Evolutionary conservation across 2,329 filamentous ascomycete species (phyloP).

Genomic region (Lachnellula hyalina): DNA sequence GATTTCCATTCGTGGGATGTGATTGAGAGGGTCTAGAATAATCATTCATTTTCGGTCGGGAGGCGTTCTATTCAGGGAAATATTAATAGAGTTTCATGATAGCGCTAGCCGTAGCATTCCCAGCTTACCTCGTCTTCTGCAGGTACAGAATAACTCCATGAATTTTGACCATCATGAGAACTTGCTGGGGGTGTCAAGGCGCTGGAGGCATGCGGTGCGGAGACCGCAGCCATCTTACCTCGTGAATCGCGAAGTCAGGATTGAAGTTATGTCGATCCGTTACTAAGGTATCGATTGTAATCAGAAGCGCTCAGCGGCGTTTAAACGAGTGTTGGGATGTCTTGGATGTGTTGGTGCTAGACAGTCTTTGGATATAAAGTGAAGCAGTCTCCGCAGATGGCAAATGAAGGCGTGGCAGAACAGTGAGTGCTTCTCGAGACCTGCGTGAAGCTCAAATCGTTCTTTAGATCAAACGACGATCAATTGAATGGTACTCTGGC

Average conservation of each 20-base stretch:
- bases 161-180: conserved; percentile 25
- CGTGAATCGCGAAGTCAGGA: conserved; percentile 8
- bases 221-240: conserved; percentile 32
- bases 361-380: too few species aligned
- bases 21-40: conserved; percentile 16
- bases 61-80: conserved; percentile 7
- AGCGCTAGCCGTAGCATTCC: not conserved
- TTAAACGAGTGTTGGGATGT: not conserved
- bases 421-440: not conserved
- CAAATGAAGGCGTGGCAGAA: too few species aligned
- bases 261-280: not conserved
- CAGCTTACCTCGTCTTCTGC: conserved; percentile 26
- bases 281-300: not conserved
- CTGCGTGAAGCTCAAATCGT: conserved; percentile 5
- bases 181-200: conserved; percentile 30
- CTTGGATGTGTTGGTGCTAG: not conserved
- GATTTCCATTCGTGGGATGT: conserved; percentile 19
- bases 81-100: not conserved
- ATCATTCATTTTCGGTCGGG: conserved; percentile 19
- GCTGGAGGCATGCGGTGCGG: conserved; percentile 30
- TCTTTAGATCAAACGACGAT: conserved; percentile 1
- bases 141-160: conserved; percentile 30
- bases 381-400: too few species aligned
- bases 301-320: too few species aligned
- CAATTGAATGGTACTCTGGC: conserved; percentile 3